Evolutionary conservation across 1,139 yeast species (phyloP), one percentile per base, ranked within the genome.

Genomic region (Taphrina deformans): DNA sequence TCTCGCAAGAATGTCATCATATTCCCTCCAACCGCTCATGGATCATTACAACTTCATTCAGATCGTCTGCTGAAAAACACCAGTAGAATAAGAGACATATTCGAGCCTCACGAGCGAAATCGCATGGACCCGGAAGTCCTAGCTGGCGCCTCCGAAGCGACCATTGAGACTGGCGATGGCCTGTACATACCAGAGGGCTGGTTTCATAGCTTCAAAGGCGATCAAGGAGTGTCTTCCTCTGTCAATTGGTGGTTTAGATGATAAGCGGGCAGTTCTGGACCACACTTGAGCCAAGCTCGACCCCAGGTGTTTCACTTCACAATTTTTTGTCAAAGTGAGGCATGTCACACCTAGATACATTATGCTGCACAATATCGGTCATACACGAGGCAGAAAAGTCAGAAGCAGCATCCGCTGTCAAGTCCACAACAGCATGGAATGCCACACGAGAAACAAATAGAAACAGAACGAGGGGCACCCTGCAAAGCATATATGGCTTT

Each of bases 191-290:
- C 63, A 10, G 41, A 50, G 40, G 63, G 63, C 24, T 59, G 56
- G 55, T n/a, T 59, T 12, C 63, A 59, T 41, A 59, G 63, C 40
- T 59, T 59, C 51, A 48, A 59, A 14, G 56, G 63, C 14, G 24
- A 27, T n/a, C 51, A n/a, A 7, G 63, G 56, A 12, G 18, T 59
- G 16, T 48, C 56, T 10, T 29, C 55, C 35, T 48, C 56, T 18
- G 51, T 59, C 56, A 59, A 59, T 59, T 59, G 63, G 63, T 59
- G 63, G 63, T 59, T 59, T 24, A 21, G 41, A 29, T 59, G 40
- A 53, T 21, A 2, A 3, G 21, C 27, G 12, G 9, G 27, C 2
- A 31, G 14, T 31, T n/a, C n/a, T n/a, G n/a, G n/a, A n/a, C n/a
- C n/a, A n/a, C n/a, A n/a, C n/a, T n/a, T n/a, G n/a, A n/a, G n/a